phyloP scores from a whole-genome alignment of 805 yeast genomes.

The Myxozyma neotropica region DNA sequence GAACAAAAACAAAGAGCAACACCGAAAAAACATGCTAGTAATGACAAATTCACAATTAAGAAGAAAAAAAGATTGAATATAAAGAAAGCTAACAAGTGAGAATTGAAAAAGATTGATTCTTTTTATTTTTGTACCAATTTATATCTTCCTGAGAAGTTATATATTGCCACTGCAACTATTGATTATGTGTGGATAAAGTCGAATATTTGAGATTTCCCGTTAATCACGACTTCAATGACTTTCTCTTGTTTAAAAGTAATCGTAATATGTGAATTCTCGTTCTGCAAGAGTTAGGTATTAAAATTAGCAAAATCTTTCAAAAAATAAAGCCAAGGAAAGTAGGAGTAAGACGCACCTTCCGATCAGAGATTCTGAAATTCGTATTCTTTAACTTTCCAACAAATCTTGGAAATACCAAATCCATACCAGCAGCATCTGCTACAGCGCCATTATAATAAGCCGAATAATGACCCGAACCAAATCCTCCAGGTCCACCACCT shows the following conservation, averaged over 20 bases:
- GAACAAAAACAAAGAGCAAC: no score
- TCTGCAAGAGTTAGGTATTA: constrained; percentile 1
- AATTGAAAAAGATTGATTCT: no score
- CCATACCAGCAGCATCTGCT: constrained; percentile 25
- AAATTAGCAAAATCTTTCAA: not conserved
- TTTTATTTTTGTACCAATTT: no score
- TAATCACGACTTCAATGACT: constrained; percentile 17
- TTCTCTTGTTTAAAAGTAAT: constrained; percentile 28
- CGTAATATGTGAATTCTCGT: constrained; percentile 6
- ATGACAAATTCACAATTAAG: not conserved
- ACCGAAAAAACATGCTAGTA: no score
- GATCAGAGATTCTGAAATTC: constrained; percentile 8
- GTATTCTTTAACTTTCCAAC: constrained; percentile 21
- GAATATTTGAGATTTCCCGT: constrained; percentile 18
- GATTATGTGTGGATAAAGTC: constrained; percentile 25
- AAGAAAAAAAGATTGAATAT: not conserved
- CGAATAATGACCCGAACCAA: constrained; percentile 6
- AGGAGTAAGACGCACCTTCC: constrained; percentile 18
- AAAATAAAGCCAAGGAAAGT: no score
- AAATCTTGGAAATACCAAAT: constrained; percentile 30
- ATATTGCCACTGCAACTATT: not conserved
- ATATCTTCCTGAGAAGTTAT: no score
- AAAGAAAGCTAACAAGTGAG: no score
- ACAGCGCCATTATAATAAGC: constrained; percentile 17
- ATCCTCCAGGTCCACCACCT: constrained; percentile 12